These are phyloP conservation scores for Cyclotella atomus DNA, from an alignment of 108 stramenopile species.

Conservation along the genomic window DNA sequence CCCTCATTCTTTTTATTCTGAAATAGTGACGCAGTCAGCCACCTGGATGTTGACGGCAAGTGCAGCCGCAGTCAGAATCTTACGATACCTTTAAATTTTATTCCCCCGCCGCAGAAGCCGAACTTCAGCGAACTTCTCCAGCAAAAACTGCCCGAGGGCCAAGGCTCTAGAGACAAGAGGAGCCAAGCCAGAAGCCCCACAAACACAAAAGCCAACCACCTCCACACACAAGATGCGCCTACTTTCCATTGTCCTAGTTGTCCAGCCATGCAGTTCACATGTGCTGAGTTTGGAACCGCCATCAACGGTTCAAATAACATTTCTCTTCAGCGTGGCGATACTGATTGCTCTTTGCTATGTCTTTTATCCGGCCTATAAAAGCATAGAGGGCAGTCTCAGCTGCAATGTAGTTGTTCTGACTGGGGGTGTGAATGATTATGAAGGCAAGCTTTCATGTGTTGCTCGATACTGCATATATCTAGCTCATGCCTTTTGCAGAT, in stretches of 20 bases:
- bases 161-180: no score
- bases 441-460: conserved; percentile 9
- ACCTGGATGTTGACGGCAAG: no score
- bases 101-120: no score
- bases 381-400: conserved; percentile 26
- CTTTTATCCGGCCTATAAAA: conserved; percentile 46
- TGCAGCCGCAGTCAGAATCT: no score
- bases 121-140: no score
- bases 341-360: conserved; percentile 30
- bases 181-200: no score
- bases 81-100: no score
- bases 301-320: not conserved
- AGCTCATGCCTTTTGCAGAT: not conserved
- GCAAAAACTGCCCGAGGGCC: no score
- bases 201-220: no score
- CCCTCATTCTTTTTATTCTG: no score
- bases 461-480: no score
- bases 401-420: conserved; percentile 34
- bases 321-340: not conserved
- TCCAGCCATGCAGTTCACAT: conserved; percentile 14
- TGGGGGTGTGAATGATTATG: conserved; percentile 5
- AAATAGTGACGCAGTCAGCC: no score
- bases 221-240: not conserved
- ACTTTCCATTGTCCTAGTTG: not conserved
- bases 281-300: not conserved